Base-by-base conservation (phyloP, 805 yeast species). In the Blastobotrys attinorum region DNA sequence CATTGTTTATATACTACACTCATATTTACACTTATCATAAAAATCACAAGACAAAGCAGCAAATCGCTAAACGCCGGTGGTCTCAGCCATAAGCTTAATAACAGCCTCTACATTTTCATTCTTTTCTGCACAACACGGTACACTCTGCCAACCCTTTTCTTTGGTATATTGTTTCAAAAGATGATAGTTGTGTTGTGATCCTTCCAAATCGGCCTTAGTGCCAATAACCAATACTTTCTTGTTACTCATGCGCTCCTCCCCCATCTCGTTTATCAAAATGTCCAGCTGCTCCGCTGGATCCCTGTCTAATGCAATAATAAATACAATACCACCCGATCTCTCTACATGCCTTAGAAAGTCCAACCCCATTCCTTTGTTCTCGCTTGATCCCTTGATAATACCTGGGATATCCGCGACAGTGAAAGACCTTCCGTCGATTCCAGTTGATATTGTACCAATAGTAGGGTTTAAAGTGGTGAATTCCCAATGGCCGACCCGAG, bases 401-500 rank as follows among this genome's bases (percentile, higher is more conserved):
- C 98, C 98, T 0, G 98, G 98, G 46, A 92, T 92, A 66, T 92
- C 98, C 1, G 97, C 97, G 1, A 92, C 97, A 0, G 96, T 85
- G 60, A 90, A 89, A 3, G 83, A 73, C 20, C 55, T 53, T 36
- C 57, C 56, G 2, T 68, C 62, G 2, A 81, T 73, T 1, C 81
- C 75, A 17, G 79, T 61, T 37, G 72, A 71, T 11, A 92, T 83
- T 0, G 97, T 90, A 3, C 98, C 98, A 39, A 92, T 77, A 0
- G 87, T 81, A 0, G 98, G 98, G 48, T 81, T 86, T 42, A 92
- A 65, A 0, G 98, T 92, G 0, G 98, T 92, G 59, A 92, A 92
- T 56, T 83, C 94, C 96, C 97, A 92, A 62, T 88, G 95, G 0
- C 97, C 98, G 11, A 92, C 84, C 45, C 85, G 70, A 1, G 98